Evolutionary conservation across 805 yeast species (phyloP).

Genomic region (Candida berthetii): DNA sequence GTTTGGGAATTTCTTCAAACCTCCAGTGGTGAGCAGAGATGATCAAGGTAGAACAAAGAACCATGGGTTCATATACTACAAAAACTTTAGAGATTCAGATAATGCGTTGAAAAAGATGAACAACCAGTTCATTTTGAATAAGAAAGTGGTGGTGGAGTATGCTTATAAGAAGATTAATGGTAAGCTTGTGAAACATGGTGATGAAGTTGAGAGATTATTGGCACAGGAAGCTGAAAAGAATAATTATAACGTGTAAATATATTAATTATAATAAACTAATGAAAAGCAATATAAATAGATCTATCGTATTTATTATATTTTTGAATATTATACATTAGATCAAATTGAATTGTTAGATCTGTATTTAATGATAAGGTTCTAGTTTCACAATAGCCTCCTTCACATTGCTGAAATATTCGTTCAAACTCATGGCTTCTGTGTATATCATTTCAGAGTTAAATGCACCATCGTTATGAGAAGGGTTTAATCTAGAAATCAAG

Average conservation of each 20-base stretch:
- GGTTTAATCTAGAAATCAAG: conserved; percentile 86
- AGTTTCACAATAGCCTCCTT: conserved; percentile 3
- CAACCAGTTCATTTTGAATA: conserved; percentile 64
- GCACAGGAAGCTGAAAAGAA: conserved; percentile 56
- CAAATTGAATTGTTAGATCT: too few species aligned
- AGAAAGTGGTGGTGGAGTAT: conserved; percentile 53
- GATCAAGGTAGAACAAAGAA: conserved; percentile 46
- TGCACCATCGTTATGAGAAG: conserved; percentile 74
- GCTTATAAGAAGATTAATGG: conserved; percentile 56
- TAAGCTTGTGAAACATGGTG: conserved; percentile 67
- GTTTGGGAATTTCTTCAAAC: conserved; percentile 57
- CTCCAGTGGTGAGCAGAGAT: conserved; percentile 47
- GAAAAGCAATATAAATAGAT: neutral
- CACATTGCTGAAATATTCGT: conserved; percentile 5
- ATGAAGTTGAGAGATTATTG: conserved; percentile 62
- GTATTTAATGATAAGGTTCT: neutral
- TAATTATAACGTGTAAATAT: conserved; percentile 11
- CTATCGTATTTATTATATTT: neutral
- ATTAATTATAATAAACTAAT: neutral
- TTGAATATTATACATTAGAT: neutral
- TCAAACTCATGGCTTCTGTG: conserved; percentile 12
- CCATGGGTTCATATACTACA: conserved; percentile 61
- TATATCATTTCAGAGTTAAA: conserved; percentile 4
- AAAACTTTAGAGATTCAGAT: conserved; percentile 64
- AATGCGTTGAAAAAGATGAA: conserved; percentile 63